Evolutionary conservation across 306 rosid genomes (phyloP), one percentile per base, ranked within the genome.

Genomic region (Nissolia schottii): DNA sequence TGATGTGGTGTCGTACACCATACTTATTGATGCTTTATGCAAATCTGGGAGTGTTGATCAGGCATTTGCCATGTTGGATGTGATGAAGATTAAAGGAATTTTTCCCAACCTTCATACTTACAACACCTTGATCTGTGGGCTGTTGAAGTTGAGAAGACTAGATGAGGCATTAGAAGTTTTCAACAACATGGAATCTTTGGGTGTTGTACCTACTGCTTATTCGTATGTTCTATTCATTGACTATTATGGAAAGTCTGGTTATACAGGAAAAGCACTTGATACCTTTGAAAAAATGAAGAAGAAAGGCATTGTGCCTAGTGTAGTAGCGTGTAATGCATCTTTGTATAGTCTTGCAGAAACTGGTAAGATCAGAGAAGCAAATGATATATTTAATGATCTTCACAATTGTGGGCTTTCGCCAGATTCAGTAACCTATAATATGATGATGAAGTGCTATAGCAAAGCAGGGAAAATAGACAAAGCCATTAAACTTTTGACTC

Each of bases 391-490:
- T 77, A 83, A 79, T 54, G 88, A 86, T 73, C 91, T 94, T 70
- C 84, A 78, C 70, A 75, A 65, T 59, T 86, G 87, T 58, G 98
- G 98, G 53, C 89, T 94, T 70, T 77, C 85, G 18, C 98, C 98
- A 2, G 94, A 94, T 81, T 85, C 93, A 18, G 87, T 87, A 64
- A 87, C 98, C 60, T 94, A 91, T 75, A 94, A 83, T 78, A 88
- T 89, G 87, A 86, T 94, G 96, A 94, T 94, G 89, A 90, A 90
- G 80, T 94, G 98, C 88, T 87, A 87, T 67, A 89, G 88, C 81
- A 94, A 84, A 84, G 88, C 79, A 60, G 98, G 97, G 54, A 77
- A 84, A 79, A 80, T 86, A 73, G 98, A 94, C 71, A 90, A 85
- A 51, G 94, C 98, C 64, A 55, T 82, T 51, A 71, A 85, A 63